A percentile compares a stretch with the other conserved stretches of the same genome.
These are phyloP conservation scores for Chrysoporthe austroafricana DNA, from an alignment of 2,329 filamentous ascomycete species.

Conservation along the genomic window DNA sequence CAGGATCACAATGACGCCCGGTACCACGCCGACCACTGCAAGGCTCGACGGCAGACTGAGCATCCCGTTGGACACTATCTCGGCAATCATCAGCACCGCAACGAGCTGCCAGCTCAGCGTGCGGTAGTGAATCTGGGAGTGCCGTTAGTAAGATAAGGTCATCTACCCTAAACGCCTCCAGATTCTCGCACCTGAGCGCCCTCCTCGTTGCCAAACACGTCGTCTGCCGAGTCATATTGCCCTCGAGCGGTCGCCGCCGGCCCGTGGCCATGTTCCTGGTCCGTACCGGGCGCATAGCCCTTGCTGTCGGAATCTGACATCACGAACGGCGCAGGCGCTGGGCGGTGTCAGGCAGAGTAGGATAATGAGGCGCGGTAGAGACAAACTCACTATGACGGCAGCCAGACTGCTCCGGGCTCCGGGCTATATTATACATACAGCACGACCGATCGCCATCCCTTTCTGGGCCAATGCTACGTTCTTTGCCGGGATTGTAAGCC, in stretches of 20 bases:
- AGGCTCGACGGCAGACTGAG: conserved; percentile 55
- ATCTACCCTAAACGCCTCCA: too few relatives aligned
- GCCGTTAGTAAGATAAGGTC: background rate
- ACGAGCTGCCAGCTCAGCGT: conserved; percentile 57
- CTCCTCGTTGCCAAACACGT: conserved; percentile 24
- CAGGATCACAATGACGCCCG: conserved; percentile 54
- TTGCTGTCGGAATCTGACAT: conserved; percentile 14
- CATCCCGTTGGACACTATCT: conserved; percentile 59
- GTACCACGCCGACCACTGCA: conserved; percentile 55
- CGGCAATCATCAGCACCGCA: conserved; percentile 58
- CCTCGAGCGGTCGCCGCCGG: background rate
- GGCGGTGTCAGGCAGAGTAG: background rate
- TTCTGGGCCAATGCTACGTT: background rate
- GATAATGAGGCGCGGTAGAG: background rate
- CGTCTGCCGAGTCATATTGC: conserved; percentile 3
- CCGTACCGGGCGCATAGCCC: background rate
- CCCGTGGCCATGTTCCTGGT: conserved; percentile 15
- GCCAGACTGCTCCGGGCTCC: background rate
- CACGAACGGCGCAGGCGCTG: background rate
- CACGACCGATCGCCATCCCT: background rate
- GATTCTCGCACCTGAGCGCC: conserved; percentile 16
- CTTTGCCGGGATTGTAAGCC: background rate
- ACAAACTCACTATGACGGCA: background rate
- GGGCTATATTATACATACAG: background rate
- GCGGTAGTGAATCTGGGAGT: conserved; percentile 53